phyloP scores from a whole-genome alignment of 2,329 filamentous ascomycete species.

The Aspergillus sp. region DNA sequence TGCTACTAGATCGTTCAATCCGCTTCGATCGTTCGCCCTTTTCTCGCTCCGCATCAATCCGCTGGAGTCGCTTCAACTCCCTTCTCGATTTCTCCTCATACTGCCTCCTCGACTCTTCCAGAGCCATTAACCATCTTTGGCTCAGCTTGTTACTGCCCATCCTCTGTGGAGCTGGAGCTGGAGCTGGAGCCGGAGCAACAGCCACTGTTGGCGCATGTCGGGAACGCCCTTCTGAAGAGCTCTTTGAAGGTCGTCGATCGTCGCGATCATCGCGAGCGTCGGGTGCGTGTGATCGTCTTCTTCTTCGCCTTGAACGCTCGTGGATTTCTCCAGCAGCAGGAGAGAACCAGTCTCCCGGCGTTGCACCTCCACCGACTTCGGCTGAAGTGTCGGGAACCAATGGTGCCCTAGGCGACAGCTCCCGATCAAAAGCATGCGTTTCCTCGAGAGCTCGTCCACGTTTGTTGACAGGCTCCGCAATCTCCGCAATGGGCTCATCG shows the following conservation, averaged over 20 bases:
- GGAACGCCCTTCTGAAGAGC: slow-evolving; percentile 35
- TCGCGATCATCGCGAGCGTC: slow-evolving; percentile 28
- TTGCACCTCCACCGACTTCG: neutral
- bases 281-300: slow-evolving; percentile 25
- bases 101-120: slow-evolving; percentile 37
- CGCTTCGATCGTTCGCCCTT: slow-evolving; percentile 16
- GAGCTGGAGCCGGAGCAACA: neutral
- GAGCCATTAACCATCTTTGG: slow-evolving; percentile 34
- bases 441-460: slow-evolving; percentile 13
- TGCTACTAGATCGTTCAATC: slow-evolving; percentile 9
- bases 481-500: slow-evolving; percentile 6
- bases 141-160: slow-evolving; percentile 33
- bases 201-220: slow-evolving; percentile 7
- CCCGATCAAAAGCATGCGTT: slow-evolving; percentile 10
- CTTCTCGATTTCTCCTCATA: slow-evolving; percentile 34
- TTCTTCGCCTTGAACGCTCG: slow-evolving; percentile 28
- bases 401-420: slow-evolving; percentile 17
- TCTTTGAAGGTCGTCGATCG: slow-evolving; percentile 37
- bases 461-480: neutral
- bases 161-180: slow-evolving; percentile 30
- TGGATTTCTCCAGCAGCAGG: slow-evolving; percentile 7
- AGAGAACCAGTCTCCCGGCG: neutral
- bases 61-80: slow-evolving; percentile 22
- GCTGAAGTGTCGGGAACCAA: slow-evolving; percentile 4
- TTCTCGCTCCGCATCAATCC: slow-evolving; percentile 20